A percentile compares a stretch with the other conserved stretches of the same genome.
Evolutionary conservation across 768 basidiomycete species (phyloP).

Genomic region (Russula dissimulans): DNA sequence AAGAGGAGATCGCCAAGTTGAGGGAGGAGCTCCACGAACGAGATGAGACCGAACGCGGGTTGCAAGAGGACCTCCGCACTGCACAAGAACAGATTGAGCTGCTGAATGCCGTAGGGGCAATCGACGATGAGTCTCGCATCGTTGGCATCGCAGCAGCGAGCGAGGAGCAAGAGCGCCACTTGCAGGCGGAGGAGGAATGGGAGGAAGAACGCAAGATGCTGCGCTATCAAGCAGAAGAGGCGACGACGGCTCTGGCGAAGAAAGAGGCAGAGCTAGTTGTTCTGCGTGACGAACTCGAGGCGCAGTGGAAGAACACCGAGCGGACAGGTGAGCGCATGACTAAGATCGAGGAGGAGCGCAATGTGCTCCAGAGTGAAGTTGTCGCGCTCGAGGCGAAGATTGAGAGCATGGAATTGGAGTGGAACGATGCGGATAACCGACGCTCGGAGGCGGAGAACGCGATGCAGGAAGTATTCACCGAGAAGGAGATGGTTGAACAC

Average conservation of each 20-base stretch:
- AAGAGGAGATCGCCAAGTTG: slow-evolving; percentile 39
- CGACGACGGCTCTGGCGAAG: slow-evolving; percentile 31
- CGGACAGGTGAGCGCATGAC: slow-evolving; percentile 39
- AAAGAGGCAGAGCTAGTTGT: slow-evolving; percentile 28
- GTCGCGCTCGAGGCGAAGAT: slow-evolving; percentile 22
- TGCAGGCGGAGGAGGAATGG: slow-evolving; percentile 36
- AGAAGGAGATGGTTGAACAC: slow-evolving; percentile 44
- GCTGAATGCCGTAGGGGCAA: slow-evolving; percentile 31
- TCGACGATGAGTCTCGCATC: slow-evolving; percentile 33
- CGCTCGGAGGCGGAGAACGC: slow-evolving; percentile 48
- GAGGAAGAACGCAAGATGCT: slow-evolving; percentile 40
- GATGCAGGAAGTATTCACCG: slow-evolving; percentile 41
- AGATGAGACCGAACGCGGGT: slow-evolving; percentile 45
- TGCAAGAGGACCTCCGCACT: slow-evolving; percentile 44
- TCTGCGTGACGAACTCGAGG: slow-evolving; percentile 56
- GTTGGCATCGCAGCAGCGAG: slow-evolving; percentile 24
- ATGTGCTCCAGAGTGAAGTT: slow-evolving; percentile 24
- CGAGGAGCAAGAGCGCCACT: slow-evolving; percentile 35
- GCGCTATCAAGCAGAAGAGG: slow-evolving; percentile 30
- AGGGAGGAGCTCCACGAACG: slow-evolving; percentile 36
- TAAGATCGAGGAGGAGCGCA: slow-evolving; percentile 27
- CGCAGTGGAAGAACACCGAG: slow-evolving; percentile 64
- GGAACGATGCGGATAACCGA: slow-evolving; percentile 47
- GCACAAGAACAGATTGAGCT: slow-evolving; percentile 54
- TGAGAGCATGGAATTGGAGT: slow-evolving; percentile 43